Evolutionary conservation across 2,329 filamentous ascomycete genomes (phyloP), one percentile per base, ranked within the genome.

Genomic region (Knufia petricola): DNA sequence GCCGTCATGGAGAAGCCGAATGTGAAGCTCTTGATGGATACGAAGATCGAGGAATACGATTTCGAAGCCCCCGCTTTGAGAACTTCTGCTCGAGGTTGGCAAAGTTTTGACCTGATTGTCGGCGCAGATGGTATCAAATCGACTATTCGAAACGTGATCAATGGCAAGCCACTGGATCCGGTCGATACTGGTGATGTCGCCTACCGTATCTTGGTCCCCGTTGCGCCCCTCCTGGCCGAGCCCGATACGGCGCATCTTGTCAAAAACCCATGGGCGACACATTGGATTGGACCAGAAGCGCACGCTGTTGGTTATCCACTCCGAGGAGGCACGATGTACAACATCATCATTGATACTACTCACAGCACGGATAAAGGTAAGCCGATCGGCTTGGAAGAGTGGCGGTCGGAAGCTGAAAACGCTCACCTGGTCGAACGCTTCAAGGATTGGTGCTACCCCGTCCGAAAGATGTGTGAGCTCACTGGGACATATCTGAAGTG

Each of bases 271-370:
- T 60, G 59, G 58, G 59, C 58, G 20, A 54, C 55, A 21, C 57
- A 62, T 45, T 64, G 61, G 62, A 58, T 61, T 43, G 61, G 62
- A 8, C 61, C 62, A 3, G 58, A 61, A 44, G 60, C 52, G 1
- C 61, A 64, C 49, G 60, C 55, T 2, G 60, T 63, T n/a, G 58
- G 59, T 31, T 63, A 64, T 44, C 61, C 61, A 7, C 49, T 64
- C 0, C 52, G 60, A 9, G 58, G 50, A 32, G 58, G 60, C 19
- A 58, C 63, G 40, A 50, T 62, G 12, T 63, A 61, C 52, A 64
- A 63, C 52, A 61, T 64, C 50, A 61, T 62, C 49, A 60, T 63
- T 24, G 55, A 58, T 46, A 52, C 57, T 21, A 59, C 57, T 1
- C 55, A 59, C 44, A n/a, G 36, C 15, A 59, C 54, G 9, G 55